Base-by-base conservation (phyloP, 208 protist genomes). In the Wallacemonas collosoma region DNA sequence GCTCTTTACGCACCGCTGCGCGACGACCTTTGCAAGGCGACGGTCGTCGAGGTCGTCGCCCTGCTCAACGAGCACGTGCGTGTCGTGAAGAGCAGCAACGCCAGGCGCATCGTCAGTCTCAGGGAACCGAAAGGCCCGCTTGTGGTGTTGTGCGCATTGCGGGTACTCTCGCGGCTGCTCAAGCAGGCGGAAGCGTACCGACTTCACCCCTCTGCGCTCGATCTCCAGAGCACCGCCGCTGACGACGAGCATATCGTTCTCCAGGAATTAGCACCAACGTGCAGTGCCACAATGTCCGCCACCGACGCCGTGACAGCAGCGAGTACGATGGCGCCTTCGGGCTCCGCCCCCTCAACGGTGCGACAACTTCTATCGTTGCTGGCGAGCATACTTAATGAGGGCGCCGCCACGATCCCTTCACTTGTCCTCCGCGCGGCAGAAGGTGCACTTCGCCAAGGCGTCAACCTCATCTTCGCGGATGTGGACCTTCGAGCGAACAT, bases 381-480 rank as follows among this genome's bases (percentile, higher is more conserved):
- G 8, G 69, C 75, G 2, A 89, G 91, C 66, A 86, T 94, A 44
- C 81, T 96, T 40, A 92, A 94, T 61, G 91, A 93, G 50, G 80
- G 86, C 0, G 83, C 85, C 1, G 57, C 81, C 15, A 83, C 80
- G 66, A 71, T 93, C 17, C 79, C 85, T n/a, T 35, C 79, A 5
- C 70, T 77, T 14, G 65, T 96, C 1, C 86, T 81, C 48, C 14
- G 63, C 8, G 71, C 92, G 17, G 89, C 89, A 0, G 74, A 77
- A 26, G 72, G 77, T 38, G 85, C 89, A 15, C 74, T 93, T 4
- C 58, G 81, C 15, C 86, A 94, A 55, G 89, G 89, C 17, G 84
- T 96, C 17, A 84, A 84, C 36, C 80, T 96, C 53, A 95, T 96
- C 57, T 76, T 96, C 57, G 88, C 89, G 3, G 82, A 76, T 50